Conservation (phyloP, 1,139 yeast genomes). For the Blastobotrys ciferrii region DNA sequence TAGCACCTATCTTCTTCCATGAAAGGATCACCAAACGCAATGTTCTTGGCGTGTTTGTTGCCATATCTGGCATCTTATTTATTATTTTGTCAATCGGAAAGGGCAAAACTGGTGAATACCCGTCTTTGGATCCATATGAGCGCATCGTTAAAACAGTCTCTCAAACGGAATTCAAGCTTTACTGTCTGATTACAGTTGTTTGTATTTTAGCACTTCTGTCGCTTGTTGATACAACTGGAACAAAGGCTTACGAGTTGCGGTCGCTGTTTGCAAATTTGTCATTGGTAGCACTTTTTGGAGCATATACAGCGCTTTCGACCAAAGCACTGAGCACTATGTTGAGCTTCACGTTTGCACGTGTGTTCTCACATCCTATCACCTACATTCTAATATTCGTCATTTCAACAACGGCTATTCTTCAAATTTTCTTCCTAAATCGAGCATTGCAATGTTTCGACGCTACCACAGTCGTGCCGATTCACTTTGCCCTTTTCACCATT, state of each 20-base stretch:
- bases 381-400: constrained; percentile 36
- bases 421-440: constrained; percentile 39
- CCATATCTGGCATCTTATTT: constrained; percentile 42
- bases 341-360: constrained; percentile 32
- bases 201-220: constrained; percentile 25
- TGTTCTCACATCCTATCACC: constrained; percentile 34
- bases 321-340: constrained; percentile 41
- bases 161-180: constrained; percentile 30
- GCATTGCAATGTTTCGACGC: constrained; percentile 42
- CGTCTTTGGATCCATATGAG: constrained; percentile 28
- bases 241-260: constrained; percentile 8
- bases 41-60: constrained; percentile 39
- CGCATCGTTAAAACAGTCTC: constrained; percentile 32
- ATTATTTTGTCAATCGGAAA: constrained; percentile 37
- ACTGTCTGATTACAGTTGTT: constrained; percentile 21
- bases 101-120: constrained; percentile 17
- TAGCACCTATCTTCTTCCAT: constrained; percentile 46
- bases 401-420: constrained; percentile 40
- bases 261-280: constrained; percentile 31
- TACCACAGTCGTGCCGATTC: constrained; percentile 47
- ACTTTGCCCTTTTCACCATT: constrained; percentile 45
- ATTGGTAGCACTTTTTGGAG: constrained; percentile 45
- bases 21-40: constrained; percentile 38
- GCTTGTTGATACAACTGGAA: constrained; percentile 10
- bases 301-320: constrained; percentile 45